These are phyloP conservation scores for Pseudogymnoascus sp. DNA, from an alignment of 2,329 filamentous ascomycete species.

Conservation along the genomic window DNA sequence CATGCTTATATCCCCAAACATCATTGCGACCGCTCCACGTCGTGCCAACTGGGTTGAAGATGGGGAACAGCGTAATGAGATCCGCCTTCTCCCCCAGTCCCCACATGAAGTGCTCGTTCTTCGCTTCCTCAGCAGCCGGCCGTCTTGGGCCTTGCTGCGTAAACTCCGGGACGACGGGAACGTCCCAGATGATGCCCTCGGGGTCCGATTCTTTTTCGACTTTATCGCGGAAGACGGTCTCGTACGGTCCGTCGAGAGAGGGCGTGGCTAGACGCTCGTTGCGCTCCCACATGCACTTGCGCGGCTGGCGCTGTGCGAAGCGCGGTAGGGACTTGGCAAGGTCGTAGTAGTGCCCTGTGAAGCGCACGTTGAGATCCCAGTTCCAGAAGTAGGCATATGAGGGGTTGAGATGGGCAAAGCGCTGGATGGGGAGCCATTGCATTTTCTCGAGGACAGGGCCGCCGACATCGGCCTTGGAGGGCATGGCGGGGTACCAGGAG, in stretches of 20 bases:
- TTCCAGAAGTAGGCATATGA: conserved; percentile 58
- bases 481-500: conserved; percentile 67
- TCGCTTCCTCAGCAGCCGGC: conserved; percentile 48
- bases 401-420: conserved; percentile 65
- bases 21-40: conserved; percentile 65
- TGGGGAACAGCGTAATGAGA: conserved; percentile 56
- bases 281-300: conserved; percentile 65
- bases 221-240: conserved; percentile 54
- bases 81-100: conserved; percentile 69
- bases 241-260: conserved; percentile 55
- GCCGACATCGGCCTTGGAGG: conserved; percentile 32
- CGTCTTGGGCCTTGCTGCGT: conserved; percentile 50
- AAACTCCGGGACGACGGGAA: conserved; percentile 49
- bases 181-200: conserved; percentile 49
- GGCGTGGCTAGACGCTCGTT: conserved; percentile 67
- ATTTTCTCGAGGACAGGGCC: conserved; percentile 23
- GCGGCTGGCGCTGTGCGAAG: conserved; percentile 59
- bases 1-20: conserved; percentile 46
- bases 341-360: conserved; percentile 75
- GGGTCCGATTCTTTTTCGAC: conserved; percentile 31
- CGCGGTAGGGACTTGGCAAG: conserved; percentile 56
- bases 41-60: conserved; percentile 65
- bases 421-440: conserved; percentile 57
- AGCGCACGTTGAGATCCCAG: conserved; percentile 76
- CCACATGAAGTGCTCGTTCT: conserved; percentile 63